Evolutionary conservation across 2,329 filamentous ascomycete genomes (phyloP).

Genomic region (Colletotrichum sp.): DNA sequence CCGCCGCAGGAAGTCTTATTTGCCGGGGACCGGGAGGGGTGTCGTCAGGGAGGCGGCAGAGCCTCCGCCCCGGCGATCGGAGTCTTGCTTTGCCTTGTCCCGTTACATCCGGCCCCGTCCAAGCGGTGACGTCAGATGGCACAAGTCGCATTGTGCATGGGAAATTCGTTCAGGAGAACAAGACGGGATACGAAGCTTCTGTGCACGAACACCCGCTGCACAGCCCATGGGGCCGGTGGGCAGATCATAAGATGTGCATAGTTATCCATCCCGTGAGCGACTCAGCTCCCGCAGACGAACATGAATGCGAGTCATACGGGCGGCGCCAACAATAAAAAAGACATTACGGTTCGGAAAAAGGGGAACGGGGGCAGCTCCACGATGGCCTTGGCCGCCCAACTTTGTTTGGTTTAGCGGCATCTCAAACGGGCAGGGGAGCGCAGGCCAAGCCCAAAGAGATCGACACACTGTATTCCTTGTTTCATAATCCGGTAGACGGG

Average conservation of each 20-base stretch:
- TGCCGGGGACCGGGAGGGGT: background rate
- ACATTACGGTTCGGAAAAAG: constrained; percentile 5
- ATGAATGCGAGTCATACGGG: constrained; percentile 12
- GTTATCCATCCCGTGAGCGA: background rate
- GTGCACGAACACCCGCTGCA: background rate
- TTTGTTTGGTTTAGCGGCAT: background rate
- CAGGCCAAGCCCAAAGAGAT: background rate
- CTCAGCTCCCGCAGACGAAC: background rate
- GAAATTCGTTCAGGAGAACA: background rate
- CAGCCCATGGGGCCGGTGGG: background rate
- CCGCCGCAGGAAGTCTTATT: background rate
- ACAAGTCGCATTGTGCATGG: background rate
- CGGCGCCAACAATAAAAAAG: constrained; percentile 1
- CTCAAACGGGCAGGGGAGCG: background rate
- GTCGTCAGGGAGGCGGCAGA: background rate
- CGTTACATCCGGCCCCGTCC: background rate
- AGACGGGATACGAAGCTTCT: background rate
- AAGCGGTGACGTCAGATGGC: background rate
- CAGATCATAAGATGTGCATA: background rate
- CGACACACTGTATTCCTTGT: constrained; percentile 4
- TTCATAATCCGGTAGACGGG: constrained; percentile 9
- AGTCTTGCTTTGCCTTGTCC: background rate
- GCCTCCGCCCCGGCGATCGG: background rate
- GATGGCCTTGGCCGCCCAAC: background rate
- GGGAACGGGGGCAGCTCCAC: background rate